Conservation (phyloP, 176 grass and related monocot genomes). For the Musa itinerans region DNA sequence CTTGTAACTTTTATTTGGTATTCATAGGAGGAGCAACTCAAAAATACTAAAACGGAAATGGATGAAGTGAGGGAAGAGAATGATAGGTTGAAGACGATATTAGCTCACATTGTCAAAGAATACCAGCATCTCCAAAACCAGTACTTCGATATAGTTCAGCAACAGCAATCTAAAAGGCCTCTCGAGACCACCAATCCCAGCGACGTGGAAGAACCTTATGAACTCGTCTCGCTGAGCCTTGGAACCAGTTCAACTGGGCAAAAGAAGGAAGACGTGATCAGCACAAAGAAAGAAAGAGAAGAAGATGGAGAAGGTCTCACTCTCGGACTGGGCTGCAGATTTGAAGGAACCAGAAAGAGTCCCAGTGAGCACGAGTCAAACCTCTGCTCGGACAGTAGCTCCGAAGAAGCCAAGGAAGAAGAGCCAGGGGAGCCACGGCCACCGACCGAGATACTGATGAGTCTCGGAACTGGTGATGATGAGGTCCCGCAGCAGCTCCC, state of each 20-base stretch:
- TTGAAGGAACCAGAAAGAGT: conserved; percentile 7
- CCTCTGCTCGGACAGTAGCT: conserved; percentile 35
- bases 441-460: conserved; percentile 23
- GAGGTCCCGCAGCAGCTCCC: conserved; percentile 36
- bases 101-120: conserved; percentile 21
- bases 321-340: conserved; percentile 31
- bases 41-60: conserved; percentile 24
- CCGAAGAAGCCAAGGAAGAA: not conserved
- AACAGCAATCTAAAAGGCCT: conserved; percentile 12
- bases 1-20: no score
- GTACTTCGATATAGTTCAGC: conserved; percentile 23
- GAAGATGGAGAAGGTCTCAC: conserved; percentile 21
- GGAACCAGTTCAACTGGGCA: conserved; percentile 23
- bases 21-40: conserved; percentile 20
- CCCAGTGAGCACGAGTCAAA: conserved; percentile 26
- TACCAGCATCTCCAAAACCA: conserved; percentile 29
- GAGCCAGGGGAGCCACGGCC: conserved; percentile 6
- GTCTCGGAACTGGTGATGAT: conserved; percentile 25
- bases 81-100: conserved; percentile 23
- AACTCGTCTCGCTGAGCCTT: conserved; percentile 54
- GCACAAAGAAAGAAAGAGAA: conserved; percentile 3
- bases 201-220: not conserved
- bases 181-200: not conserved
- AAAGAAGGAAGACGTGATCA: conserved; percentile 10
- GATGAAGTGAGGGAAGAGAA: conserved; percentile 27